These are phyloP conservation scores for Lycium ferocissimum DNA, from an alignment of 257 asterid species.

Conservation along the genomic window DNA sequence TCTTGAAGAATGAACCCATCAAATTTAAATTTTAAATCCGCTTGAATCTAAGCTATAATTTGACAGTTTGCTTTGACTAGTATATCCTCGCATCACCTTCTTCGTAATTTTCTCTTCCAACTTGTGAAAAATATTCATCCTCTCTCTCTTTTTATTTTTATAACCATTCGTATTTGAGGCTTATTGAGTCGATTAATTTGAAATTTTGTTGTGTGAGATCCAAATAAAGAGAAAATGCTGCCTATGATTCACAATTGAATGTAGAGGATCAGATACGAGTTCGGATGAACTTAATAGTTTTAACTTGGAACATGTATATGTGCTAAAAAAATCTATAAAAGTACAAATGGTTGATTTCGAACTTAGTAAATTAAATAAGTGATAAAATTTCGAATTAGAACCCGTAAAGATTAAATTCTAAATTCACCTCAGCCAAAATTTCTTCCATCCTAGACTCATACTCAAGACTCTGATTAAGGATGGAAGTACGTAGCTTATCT, in stretches of 20 bases:
- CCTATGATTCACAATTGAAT: too few species aligned
- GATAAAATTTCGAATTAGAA: neutral
- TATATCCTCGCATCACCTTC: slow-evolving; percentile 39
- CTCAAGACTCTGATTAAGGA: neutral
- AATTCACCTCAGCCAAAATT: neutral
- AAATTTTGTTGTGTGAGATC: neutral
- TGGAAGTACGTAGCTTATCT: neutral
- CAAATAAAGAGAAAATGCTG: too few species aligned
- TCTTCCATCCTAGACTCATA: neutral
- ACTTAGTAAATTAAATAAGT: neutral
- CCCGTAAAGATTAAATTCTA: neutral
- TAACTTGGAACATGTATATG: neutral
- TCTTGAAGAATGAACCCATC: neutral
- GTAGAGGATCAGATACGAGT: neutral
- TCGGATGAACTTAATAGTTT: neutral
- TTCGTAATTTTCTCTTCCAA: neutral
- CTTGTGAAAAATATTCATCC: neutral
- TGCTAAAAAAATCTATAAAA: too few species aligned
- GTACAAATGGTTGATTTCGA: neutral
- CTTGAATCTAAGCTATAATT: neutral
- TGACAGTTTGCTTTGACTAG: slow-evolving; percentile 37
- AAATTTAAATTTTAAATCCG: neutral
- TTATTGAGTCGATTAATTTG: too few species aligned
- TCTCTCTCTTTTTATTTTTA: neutral
- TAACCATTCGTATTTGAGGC: neutral